phyloP scores from a whole-genome alignment of 225 moss, liverwort and hornwort species.

The Physcomitrellopsis africana region DNA sequence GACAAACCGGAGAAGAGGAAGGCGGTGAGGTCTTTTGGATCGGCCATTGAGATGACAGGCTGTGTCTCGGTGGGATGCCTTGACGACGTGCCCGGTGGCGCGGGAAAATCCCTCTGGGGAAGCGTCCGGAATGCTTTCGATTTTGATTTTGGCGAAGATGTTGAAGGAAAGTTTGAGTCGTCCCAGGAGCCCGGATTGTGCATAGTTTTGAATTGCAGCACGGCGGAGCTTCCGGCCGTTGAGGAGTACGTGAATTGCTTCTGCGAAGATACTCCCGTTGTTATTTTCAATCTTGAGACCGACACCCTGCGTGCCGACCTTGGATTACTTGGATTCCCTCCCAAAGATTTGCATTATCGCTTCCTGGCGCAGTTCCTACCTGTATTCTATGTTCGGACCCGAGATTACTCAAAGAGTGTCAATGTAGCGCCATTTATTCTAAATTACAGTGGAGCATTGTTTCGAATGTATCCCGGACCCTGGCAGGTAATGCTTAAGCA shows the following conservation, averaged over 20 bases:
- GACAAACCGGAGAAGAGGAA: constrained; percentile 88
- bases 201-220: constrained; percentile 74
- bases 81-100: constrained; percentile 81
- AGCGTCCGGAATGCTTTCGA: constrained; percentile 71
- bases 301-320: constrained; percentile 95
- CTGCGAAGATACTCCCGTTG: constrained; percentile 67
- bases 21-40: constrained; percentile 69
- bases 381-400: constrained; percentile 88
- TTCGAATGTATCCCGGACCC: constrained; percentile 92
- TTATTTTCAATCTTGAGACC: constrained; percentile 87
- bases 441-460: constrained; percentile 95
- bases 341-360: constrained; percentile 87
- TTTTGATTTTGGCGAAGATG: constrained; percentile 91
- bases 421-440: constrained; percentile 85
- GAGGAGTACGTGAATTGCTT: constrained; percentile 67
- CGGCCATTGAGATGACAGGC: constrained; percentile 74
- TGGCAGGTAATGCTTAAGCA: constrained; percentile 99
- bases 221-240: constrained; percentile 93
- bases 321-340: constrained; percentile 90
- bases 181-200: constrained; percentile 57
- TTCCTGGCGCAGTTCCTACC: constrained; percentile 89
- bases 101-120: constrained; percentile 66
- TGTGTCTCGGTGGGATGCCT: constrained; percentile 83
- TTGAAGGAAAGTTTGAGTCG: constrained; percentile 71
- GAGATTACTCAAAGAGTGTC: constrained; percentile 97